phyloP scores from a whole-genome alignment of 768 basidiomycete genomes.

The Tulasnella calospora region DNA sequence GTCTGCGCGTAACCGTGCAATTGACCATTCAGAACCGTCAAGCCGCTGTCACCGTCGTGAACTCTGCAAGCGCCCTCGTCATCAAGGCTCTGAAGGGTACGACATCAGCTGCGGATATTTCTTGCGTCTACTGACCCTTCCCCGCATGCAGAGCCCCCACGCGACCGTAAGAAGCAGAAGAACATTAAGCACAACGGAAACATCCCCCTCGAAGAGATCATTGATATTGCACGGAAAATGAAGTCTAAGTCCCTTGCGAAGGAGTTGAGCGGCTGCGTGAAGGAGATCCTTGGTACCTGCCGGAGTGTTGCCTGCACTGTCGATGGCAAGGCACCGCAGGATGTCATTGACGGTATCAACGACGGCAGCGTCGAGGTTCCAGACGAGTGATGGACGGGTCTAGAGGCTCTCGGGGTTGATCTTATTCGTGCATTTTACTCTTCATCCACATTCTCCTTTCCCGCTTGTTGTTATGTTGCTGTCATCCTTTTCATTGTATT shows the following conservation, averaged over 20 bases:
- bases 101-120: conserved; percentile 30
- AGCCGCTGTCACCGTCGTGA: conserved; percentile 93
- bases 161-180: conserved; percentile 99
- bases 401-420: conserved; percentile 4
- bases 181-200: conserved; percentile 99
- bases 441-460: not conserved
- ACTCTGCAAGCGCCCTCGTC: conserved; percentile 94
- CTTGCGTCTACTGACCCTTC: not conserved
- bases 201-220: conserved; percentile 86
- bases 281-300: conserved; percentile 98
- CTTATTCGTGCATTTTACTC: not conserved
- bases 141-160: conserved; percentile 73
- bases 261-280: conserved; percentile 78
- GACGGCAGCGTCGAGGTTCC: conserved; percentile 81
- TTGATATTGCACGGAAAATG: conserved; percentile 96
- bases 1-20: conserved; percentile 97
- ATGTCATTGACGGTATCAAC: conserved; percentile 83
- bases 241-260: conserved; percentile 89
- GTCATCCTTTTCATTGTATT: not conserved
- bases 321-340: conserved; percentile 88
- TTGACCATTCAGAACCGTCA: conserved; percentile 99
- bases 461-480: conserved; percentile 4
- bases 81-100: conserved; percentile 96
- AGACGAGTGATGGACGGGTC: conserved; percentile 56
- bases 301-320: conserved; percentile 97